These are phyloP conservation scores for Aspergillus taichungensis DNA, from an alignment of 495 filamentous ascomycete genomes.

Conservation along the genomic window DNA sequence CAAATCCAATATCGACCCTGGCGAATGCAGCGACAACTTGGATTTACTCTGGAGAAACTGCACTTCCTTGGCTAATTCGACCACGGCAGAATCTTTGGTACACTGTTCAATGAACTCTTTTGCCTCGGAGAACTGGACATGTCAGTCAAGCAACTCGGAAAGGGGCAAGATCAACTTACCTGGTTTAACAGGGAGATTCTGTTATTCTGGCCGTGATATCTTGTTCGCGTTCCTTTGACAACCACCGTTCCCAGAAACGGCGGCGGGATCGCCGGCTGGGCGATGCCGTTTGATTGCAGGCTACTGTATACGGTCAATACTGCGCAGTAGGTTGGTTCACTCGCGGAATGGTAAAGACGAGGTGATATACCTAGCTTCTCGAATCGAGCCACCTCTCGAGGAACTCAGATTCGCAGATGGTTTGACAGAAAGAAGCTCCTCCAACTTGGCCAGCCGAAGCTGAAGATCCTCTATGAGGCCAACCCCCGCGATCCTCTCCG, in stretches of 20 bases:
- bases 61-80: slow-evolving; percentile 18
- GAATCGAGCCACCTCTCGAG: slow-evolving; percentile 2
- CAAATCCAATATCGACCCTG: slow-evolving; percentile 11
- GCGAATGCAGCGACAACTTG: slow-evolving; percentile 3
- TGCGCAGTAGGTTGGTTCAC: too few relatives aligned
- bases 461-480: slow-evolving; percentile 22
- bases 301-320: neutral
- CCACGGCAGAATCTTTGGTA: slow-evolving; percentile 7
- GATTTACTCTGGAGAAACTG: slow-evolving; percentile 21
- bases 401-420: neutral
- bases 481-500: neutral
- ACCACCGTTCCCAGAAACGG: slow-evolving; percentile 13
- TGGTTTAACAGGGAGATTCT: slow-evolving; percentile 17
- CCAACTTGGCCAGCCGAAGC: slow-evolving; percentile 13
- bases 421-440: slow-evolving; percentile 11
- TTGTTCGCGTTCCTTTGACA: slow-evolving; percentile 17
- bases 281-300: neutral
- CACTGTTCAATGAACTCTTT: slow-evolving; percentile 18
- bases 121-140: slow-evolving; percentile 15
- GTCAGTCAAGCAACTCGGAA: neutral
- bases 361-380: slow-evolving; percentile 6
- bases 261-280: neutral
- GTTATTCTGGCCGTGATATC: slow-evolving; percentile 20
- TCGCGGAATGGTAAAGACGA: neutral
- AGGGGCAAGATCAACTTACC: slow-evolving; percentile 1